These are phyloP conservation scores for Colletotrichum noveboracense DNA, from an alignment of 2,329 filamentous ascomycete genomes.

Conservation along the genomic window DNA sequence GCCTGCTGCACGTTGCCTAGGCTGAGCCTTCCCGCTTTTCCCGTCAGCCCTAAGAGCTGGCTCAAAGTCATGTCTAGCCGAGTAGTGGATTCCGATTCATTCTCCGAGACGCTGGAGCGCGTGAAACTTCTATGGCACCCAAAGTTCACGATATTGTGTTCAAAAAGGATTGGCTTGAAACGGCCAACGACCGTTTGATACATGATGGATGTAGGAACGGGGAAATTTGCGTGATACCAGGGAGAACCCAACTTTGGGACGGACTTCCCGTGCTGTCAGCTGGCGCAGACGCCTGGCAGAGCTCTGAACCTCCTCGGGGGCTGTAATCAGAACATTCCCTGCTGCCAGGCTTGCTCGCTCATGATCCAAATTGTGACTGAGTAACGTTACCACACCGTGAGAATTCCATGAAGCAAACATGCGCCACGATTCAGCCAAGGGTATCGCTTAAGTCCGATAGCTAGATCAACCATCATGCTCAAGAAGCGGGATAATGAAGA, in stretches of 20 bases:
- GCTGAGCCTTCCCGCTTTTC: not conserved
- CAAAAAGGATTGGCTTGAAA: not conserved
- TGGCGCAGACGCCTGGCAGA: not conserved
- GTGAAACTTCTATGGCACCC: not conserved
- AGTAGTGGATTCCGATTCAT: not conserved
- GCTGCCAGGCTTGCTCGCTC: not conserved
- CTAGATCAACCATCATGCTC: not conserved
- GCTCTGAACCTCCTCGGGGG: not conserved
- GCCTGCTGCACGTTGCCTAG: not conserved
- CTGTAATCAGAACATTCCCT: not conserved
- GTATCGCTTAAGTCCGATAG: conserved; percentile 5
- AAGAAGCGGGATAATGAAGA: not conserved
- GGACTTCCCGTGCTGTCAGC: not conserved
- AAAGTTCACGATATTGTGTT: not conserved
- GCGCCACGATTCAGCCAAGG: not conserved
- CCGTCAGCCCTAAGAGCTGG: not conserved
- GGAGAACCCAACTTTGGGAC: not conserved
- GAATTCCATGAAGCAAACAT: not conserved
- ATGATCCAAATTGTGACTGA: not conserved
- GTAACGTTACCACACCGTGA: not conserved
- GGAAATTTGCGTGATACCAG: not conserved
- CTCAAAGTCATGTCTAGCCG: not conserved
- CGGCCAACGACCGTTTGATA: not conserved
- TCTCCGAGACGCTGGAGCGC: not conserved
- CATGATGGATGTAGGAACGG: not conserved